These are phyloP conservation scores for Trichoderma aggressivum DNA, from an alignment of 2,329 filamentous ascomycete genomes.

Conservation along the genomic window DNA sequence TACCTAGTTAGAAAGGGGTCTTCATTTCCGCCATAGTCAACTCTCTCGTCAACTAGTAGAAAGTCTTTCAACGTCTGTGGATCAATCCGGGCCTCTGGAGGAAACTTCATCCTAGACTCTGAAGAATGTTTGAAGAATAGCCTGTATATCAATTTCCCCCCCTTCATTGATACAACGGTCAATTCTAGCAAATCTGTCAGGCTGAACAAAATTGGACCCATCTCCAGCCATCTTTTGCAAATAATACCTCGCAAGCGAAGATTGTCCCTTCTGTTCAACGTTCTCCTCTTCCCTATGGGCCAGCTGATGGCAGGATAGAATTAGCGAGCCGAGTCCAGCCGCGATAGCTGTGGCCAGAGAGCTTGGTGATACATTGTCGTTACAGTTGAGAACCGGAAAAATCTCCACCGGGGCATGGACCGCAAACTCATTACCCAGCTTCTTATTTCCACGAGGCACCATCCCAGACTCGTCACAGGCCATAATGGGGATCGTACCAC, in stretches of 20 bases:
- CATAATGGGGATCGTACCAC: background rate
- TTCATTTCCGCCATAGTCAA: background rate
- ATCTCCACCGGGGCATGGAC: background rate
- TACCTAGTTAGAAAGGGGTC: background rate
- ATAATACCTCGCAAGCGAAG: background rate
- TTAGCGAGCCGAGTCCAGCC: background rate
- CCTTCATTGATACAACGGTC: background rate
- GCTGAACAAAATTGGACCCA: background rate
- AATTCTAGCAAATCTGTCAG: background rate
- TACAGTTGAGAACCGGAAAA: background rate
- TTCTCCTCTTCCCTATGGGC: background rate
- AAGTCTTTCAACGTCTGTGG: background rate
- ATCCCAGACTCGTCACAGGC: background rate
- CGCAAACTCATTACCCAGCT: background rate
- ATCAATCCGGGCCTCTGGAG: background rate
- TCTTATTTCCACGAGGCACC: background rate
- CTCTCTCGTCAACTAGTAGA: background rate
- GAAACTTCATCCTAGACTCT: background rate
- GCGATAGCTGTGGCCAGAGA: background rate
- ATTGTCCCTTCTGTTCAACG: background rate
- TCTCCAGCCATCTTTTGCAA: background rate
- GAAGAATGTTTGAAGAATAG: background rate
- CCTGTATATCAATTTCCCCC: background rate
- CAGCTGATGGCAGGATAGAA: background rate
- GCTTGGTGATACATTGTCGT: background rate